Evolutionary conservation across 2,329 filamentous ascomycete genomes (phyloP).

Genomic region (Fusarium begoniae): DNA sequence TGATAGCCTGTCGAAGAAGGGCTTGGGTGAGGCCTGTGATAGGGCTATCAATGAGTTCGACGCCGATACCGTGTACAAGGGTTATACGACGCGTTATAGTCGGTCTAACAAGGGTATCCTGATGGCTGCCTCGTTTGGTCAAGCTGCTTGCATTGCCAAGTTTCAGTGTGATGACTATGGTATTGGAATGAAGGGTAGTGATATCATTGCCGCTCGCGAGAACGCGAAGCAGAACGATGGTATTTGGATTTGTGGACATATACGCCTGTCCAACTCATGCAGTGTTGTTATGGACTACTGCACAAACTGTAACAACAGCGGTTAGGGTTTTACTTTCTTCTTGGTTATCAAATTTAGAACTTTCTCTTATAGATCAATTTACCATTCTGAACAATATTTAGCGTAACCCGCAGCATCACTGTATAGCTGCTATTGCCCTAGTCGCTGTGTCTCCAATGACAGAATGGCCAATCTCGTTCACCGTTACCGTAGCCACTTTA

Average conservation of each 20-base stretch:
- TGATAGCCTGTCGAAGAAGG: constrained; percentile 8
- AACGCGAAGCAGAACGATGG: not conserved
- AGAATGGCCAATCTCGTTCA: too few relatives aligned
- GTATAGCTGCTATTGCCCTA: too few relatives aligned
- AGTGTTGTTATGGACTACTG: constrained; percentile 16
- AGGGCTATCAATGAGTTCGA: constrained; percentile 10
- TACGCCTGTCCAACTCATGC: constrained; percentile 16
- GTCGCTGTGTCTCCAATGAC: too few relatives aligned
- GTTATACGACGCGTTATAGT: constrained; percentile 8
- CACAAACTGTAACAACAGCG: not conserved
- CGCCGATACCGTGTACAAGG: constrained; percentile 7
- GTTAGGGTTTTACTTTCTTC: not conserved
- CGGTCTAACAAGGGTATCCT: constrained; percentile 12
- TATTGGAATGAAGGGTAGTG: constrained; percentile 11
- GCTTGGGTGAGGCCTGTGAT: constrained; percentile 6
- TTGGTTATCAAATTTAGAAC: too few relatives aligned
- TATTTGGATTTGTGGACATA: constrained; percentile 19
- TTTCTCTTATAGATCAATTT: too few relatives aligned
- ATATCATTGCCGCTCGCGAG: constrained; percentile 9
- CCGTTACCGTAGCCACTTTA: too few relatives aligned
- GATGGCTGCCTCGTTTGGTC: not conserved
- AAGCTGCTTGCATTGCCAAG: constrained; percentile 16
- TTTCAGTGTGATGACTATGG: constrained; percentile 25
- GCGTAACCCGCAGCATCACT: too few relatives aligned
- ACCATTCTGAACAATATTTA: too few relatives aligned